Base-by-base conservation (phyloP, 2,329 filamentous ascomycete genomes). In the Penicillium carneum region DNA sequence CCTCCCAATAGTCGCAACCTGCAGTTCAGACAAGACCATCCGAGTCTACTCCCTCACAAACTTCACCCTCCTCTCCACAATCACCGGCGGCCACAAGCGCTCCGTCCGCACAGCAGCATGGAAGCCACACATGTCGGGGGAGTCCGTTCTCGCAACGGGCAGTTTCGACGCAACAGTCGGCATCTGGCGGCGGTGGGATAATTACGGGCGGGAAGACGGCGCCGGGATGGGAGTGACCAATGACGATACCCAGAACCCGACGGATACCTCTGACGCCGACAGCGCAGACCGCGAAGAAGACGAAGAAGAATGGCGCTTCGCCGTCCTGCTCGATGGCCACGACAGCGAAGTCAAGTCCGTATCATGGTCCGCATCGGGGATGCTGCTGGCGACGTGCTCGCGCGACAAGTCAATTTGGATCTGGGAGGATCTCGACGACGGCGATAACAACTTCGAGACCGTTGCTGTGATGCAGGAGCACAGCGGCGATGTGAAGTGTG, bases 331-430 rank as follows among this genome's bases (percentile, higher is more conserved):
- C 0, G 95, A 98, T 72, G 95, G 95, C 0, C 95, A 98, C 76
- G 95, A 98, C 73, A 92, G 90, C 26, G 95, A 99, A 79, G 91
- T 99, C 78, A 99, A 99, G 78, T 88, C 86, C 33, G 87, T 96
- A 12, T 86, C 90, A 20, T 82, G 80, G 78, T 79, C 78, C 0
- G 71, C 80, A 3, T 78, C 82, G 90, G 97, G 82, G 83, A 94
- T 64, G 84, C 86, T 92, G 70, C 84, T 99, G 4, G 95, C 95
- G 6, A 97, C 93, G 0, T 97, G 93, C 78, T 91, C 88, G 55
- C 86, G 95, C 50, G 95, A 99, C 76, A 98, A 98, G 81, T 90
- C 87, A 16, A 92, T 98, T 18, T 99, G 95, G 95, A 92, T 99
- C 70, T 99, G 95, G 95, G 95, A 99, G 79, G 95, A 98, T 76